A percentile compares a stretch with the other conserved stretches of the same genome.
Conservation (phyloP, 2,329 filamentous ascomycete genomes). For the Penicillium sp. region DNA sequence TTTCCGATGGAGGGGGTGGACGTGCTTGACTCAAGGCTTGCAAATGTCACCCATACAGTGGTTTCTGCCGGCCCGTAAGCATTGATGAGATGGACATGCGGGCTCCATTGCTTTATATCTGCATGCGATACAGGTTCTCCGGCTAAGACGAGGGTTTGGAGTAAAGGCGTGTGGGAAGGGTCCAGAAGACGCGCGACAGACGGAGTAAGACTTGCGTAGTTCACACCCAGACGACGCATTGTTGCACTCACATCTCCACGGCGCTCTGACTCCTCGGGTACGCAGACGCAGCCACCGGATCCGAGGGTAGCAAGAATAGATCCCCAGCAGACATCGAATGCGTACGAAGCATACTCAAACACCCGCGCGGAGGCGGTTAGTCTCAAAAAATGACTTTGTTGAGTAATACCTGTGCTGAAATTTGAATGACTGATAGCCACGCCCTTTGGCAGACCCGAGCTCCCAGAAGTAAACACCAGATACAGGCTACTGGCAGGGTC, state of each 20-base stretch:
- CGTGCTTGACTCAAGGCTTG: not conserved
- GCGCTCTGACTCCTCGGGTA: not conserved
- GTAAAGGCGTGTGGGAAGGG: not conserved
- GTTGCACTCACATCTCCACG: not conserved
- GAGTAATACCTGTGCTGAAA: not conserved
- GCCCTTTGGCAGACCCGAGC: not conserved
- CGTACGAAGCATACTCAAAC: not conserved
- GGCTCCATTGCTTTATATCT: not conserved
- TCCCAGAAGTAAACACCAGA: not conserved
- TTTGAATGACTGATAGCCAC: not conserved
- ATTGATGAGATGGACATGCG: slow-evolving; percentile 1
- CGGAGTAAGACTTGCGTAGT: not conserved
- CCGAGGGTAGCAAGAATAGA: not conserved
- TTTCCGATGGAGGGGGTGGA: not conserved
- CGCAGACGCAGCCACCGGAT: not conserved
- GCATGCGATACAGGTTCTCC: not conserved
- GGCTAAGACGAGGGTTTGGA: not conserved
- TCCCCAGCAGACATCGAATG: not conserved
- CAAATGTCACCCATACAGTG: not conserved
- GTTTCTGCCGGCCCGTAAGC: slow-evolving; percentile 1
- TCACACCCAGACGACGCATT: not conserved
- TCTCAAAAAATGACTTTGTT: not conserved
- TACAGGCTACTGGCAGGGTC: not conserved
- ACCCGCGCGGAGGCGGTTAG: not conserved
- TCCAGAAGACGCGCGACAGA: not conserved